Conservation (phyloP, 495 filamentous ascomycete species). For the Talaromyces wortmannii region DNA sequence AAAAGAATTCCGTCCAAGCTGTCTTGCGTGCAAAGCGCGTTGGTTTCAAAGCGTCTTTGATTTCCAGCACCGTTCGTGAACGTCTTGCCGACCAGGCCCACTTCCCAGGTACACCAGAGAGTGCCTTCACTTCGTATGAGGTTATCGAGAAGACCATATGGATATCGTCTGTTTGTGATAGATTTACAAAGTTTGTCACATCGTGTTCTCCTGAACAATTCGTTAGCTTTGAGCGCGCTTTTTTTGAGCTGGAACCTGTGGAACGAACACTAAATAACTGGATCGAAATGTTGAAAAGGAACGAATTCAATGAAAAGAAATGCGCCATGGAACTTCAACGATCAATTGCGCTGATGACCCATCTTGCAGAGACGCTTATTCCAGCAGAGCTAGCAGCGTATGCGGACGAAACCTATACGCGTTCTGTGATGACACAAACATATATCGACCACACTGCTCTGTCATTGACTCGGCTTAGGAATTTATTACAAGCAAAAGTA, state of each 20-base stretch:
- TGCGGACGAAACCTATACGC: conserved; percentile 71
- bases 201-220: conserved; percentile 74
- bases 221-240: conserved; percentile 60
- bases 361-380: conserved; percentile 77
- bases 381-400: conserved; percentile 65
- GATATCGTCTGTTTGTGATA: conserved; percentile 74
- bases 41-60: conserved; percentile 77
- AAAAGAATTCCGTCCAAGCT: conserved; percentile 76
- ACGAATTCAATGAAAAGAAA: conserved; percentile 81
- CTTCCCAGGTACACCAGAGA: conserved; percentile 51
- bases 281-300: conserved; percentile 74
- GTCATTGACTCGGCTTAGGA: conserved; percentile 54
- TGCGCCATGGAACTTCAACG: conserved; percentile 71
- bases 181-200: conserved; percentile 72
- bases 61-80: conserved; percentile 75
- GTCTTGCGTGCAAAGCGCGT: conserved; percentile 82
- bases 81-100: conserved; percentile 51
- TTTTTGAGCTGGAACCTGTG: conserved; percentile 89
- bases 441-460: conserved; percentile 73
- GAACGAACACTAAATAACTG: conserved; percentile 84
- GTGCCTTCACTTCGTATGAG: conserved; percentile 69
- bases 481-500: conserved; percentile 58
- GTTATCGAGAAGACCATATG: conserved; percentile 79
- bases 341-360: conserved; percentile 75
- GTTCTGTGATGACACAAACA: conserved; percentile 70